A percentile compares a stretch with the other conserved stretches of the same genome.
Evolutionary conservation across 2,329 filamentous ascomycete species (phyloP).

Genomic region (Lachnellula arida): DNA sequence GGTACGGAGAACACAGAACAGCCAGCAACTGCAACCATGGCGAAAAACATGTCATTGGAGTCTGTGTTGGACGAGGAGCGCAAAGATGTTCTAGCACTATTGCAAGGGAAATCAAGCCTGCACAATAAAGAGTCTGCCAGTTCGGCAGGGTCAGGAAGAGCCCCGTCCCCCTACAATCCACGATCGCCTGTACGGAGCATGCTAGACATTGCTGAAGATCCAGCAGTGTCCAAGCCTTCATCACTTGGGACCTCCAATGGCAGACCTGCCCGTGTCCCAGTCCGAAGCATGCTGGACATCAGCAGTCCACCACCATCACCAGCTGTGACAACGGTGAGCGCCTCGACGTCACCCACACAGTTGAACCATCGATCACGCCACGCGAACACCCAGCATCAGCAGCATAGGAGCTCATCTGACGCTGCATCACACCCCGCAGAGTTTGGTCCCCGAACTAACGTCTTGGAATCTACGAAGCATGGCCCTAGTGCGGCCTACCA

Average conservation of each 20-base stretch:
- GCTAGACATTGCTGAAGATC: slow-evolving; percentile 33
- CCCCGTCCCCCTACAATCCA: slow-evolving; percentile 52
- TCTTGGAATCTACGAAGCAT: slow-evolving; percentile 19
- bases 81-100: slow-evolving; percentile 63
- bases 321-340: slow-evolving; percentile 40
- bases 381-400: slow-evolving; percentile 19
- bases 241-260: slow-evolving; percentile 30
- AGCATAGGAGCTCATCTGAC: slow-evolving; percentile 49
- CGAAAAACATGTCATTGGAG: slow-evolving; percentile 65
- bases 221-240: slow-evolving; percentile 22
- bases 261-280: slow-evolving; percentile 33
- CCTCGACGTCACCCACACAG: slow-evolving; percentile 44
- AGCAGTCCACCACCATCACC: slow-evolving; percentile 19
- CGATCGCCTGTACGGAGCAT: slow-evolving; percentile 65
- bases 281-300: slow-evolving; percentile 63
- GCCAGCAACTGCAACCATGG: slow-evolving; percentile 20
- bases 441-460: slow-evolving; percentile 39
- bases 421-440: slow-evolving; percentile 44
- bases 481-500: slow-evolving; percentile 54
- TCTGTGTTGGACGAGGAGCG: slow-evolving; percentile 73
- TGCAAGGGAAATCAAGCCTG: slow-evolving; percentile 41
- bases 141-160: slow-evolving; percentile 36
- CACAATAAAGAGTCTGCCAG: slow-evolving; percentile 27
- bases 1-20: slow-evolving; percentile 7
- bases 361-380: slow-evolving; percentile 33